Evolutionary conservation across 768 basidiomycete genomes (phyloP).

Genomic region (Boletus vermiculosoides): DNA sequence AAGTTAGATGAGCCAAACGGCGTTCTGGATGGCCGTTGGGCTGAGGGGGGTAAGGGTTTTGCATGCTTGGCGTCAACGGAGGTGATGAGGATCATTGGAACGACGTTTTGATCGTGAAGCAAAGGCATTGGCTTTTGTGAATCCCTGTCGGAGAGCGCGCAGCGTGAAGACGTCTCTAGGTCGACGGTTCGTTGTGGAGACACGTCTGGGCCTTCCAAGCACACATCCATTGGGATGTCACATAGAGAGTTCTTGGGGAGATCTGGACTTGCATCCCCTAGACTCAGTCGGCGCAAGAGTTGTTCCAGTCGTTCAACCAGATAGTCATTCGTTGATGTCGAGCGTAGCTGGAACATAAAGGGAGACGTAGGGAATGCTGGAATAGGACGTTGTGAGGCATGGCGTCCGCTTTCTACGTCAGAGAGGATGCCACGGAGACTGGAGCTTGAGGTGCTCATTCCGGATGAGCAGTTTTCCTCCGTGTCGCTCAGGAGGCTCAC

Average conservation of each 20-base stretch:
- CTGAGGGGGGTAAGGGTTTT: slow-evolving; percentile 19
- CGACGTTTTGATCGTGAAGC: not conserved
- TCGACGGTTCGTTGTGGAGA: not conserved
- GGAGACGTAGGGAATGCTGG: slow-evolving; percentile 17
- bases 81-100: slow-evolving; percentile 26
- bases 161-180: not conserved
- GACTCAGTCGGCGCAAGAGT: slow-evolving; percentile 18
- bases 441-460: slow-evolving; percentile 12
- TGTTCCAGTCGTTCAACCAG: slow-evolving; percentile 22
- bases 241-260: not conserved
- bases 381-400: not conserved
- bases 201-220: not conserved
- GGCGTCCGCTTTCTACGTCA: not conserved
- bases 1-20: slow-evolving; percentile 15
- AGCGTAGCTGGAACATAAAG: slow-evolving; percentile 22
- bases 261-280: slow-evolving; percentile 15
- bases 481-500: slow-evolving; percentile 7
- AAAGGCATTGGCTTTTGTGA: not conserved
- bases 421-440: not conserved
- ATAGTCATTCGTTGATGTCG: slow-evolving; percentile 14
- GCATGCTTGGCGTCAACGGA: slow-evolving; percentile 26
- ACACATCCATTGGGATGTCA: slow-evolving; percentile 9
- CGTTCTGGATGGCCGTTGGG: slow-evolving; percentile 6
- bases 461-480: slow-evolving; percentile 11
- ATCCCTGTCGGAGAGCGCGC: not conserved